Evolutionary conservation across 1,139 yeast species (phyloP).

Genomic region (Tardiomyces depauwii): DNA sequence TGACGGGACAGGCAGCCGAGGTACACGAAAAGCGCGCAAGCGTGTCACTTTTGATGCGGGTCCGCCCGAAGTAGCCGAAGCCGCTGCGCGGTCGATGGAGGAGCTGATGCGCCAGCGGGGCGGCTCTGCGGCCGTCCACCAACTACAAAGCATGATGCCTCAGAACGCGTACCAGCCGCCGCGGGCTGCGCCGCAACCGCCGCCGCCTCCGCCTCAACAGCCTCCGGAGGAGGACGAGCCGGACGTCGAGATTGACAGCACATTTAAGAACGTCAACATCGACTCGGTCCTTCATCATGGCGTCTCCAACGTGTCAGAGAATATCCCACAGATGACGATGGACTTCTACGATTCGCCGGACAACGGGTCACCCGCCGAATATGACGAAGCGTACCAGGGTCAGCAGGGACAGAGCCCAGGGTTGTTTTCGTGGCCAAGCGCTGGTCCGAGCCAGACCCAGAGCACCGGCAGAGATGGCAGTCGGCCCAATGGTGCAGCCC

Average conservation of each 20-base stretch:
- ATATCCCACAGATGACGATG: constrained; percentile 3
- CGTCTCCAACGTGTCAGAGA: constrained; percentile 20
- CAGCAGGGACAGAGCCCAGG: not conserved
- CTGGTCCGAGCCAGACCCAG: too few species aligned
- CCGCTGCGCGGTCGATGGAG: constrained; percentile 29
- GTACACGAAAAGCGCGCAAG: constrained; percentile 14
- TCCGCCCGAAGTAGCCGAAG: constrained; percentile 30
- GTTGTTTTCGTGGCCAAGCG: too few species aligned
- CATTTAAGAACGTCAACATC: constrained; percentile 28
- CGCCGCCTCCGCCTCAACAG: constrained; percentile 5
- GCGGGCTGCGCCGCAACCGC: constrained; percentile 5
- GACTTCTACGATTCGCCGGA: not conserved
- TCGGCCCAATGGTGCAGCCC: not conserved
- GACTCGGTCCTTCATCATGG: constrained; percentile 30
- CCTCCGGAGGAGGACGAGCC: constrained; percentile 18
- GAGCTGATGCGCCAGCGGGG: constrained; percentile 26
- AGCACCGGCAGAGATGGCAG: not conserved
- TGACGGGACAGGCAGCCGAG: not conserved
- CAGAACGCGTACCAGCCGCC: constrained; percentile 2
- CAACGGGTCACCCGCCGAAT: not conserved
- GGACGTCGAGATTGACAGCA: constrained; percentile 22
- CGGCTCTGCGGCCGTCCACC: too few species aligned
- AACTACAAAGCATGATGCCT: constrained; percentile 5
- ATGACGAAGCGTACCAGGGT: not conserved
- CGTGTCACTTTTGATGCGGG: constrained; percentile 27